Conservation (phyloP, 768 basidiomycete species). For the Russula compacta region DNA sequence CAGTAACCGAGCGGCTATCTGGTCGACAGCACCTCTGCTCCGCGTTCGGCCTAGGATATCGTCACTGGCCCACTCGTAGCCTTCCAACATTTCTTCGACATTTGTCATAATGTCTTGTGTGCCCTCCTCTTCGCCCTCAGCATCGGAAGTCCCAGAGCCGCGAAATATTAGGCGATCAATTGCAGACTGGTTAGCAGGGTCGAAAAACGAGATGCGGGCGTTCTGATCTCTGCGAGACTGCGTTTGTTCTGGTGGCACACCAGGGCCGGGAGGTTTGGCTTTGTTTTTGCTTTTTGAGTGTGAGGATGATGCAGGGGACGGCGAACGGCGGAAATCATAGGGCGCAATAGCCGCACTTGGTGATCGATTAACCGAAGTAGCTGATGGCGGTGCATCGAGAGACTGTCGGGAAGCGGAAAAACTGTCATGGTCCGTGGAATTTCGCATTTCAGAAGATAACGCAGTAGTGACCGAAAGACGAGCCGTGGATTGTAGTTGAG, state of each 20-base stretch:
- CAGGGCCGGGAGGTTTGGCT: conserved; percentile 5
- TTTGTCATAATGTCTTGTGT: conserved; percentile 77
- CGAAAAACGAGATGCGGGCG: conserved; percentile 73
- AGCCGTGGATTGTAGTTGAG: conserved; percentile 12
- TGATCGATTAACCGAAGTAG: neutral
- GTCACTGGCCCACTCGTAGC: conserved; percentile 92
- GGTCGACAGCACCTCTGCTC: conserved; percentile 69
- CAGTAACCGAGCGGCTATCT: conserved; percentile 81
- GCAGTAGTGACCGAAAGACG: conserved; percentile 13
- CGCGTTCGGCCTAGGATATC: conserved; percentile 60
- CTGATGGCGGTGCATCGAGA: conserved; percentile 13
- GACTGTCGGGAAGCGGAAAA: conserved; percentile 12
- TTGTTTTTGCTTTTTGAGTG: neutral
- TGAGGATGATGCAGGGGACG: conserved; percentile 11
- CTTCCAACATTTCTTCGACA: conserved; percentile 98
- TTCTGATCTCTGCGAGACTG: conserved; percentile 50
- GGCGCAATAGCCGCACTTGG: neutral
- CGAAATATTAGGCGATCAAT: conserved; percentile 60
- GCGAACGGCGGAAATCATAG: conserved; percentile 3
- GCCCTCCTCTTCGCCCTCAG: conserved; percentile 51
- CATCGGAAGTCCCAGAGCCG: conserved; percentile 23
- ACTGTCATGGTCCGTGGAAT: conserved; percentile 4
- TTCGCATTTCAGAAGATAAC: conserved; percentile 6
- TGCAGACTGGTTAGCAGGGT: conserved; percentile 64
- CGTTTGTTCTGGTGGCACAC: conserved; percentile 24